Percentiles rank a stretch among this genome's conserved stretches.
These are phyloP conservation scores for Luvunga scandens DNA, from an alignment of 345 rosid species.

Conservation along the genomic window DNA sequence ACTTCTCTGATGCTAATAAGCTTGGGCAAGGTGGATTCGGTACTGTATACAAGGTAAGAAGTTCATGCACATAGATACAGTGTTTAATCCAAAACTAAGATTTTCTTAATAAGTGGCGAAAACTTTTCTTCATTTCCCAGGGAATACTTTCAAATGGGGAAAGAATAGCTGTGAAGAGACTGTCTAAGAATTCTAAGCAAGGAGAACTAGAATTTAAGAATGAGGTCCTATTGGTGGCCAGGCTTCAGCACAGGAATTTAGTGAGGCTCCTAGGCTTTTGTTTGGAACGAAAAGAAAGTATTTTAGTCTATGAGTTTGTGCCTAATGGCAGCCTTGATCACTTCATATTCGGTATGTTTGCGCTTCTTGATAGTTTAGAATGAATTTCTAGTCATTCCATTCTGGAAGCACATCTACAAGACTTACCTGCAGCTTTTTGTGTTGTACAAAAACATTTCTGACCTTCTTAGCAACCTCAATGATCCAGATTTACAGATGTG, in stretches of 20 bases:
- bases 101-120: background rate
- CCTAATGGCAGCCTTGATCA: constrained; percentile 40
- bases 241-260: constrained; percentile 40
- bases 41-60: constrained; percentile 39
- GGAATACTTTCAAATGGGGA: constrained; percentile 23
- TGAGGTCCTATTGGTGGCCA: constrained; percentile 36
- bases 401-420: background rate
- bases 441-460: background rate
- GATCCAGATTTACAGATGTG: background rate
- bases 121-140: background rate
- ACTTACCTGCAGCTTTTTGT: background rate
- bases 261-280: constrained; percentile 41
- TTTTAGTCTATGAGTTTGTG: constrained; percentile 40
- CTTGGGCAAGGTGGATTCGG: constrained; percentile 57
- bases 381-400: background rate
- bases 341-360: constrained; percentile 36
- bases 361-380: background rate
- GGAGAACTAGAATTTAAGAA: constrained; percentile 41
- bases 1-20: constrained; percentile 35
- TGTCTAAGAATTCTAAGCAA: constrained; percentile 29
- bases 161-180: constrained; percentile 36
- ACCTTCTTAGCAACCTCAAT: background rate
- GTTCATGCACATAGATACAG: background rate
- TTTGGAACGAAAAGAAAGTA: constrained; percentile 33
- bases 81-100: background rate